Evolutionary conservation across 2,329 filamentous ascomycete genomes (phyloP), one percentile per base, ranked within the genome.

Genomic region (Trichoderma atrobrunneum): DNA sequence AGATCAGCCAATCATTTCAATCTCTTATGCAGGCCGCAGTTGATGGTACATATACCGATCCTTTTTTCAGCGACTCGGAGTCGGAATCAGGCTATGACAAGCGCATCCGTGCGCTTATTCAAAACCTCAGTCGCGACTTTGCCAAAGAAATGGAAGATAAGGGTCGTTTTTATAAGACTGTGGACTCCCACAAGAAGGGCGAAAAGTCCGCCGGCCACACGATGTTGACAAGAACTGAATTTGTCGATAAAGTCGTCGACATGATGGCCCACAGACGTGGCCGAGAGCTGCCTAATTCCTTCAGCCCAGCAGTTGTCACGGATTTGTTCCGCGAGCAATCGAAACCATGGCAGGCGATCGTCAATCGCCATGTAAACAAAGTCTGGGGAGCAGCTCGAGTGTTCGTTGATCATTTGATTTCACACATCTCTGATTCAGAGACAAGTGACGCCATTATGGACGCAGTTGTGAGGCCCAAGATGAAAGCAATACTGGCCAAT

Each of bases 321-420:
- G 86, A 91, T 26, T 77, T 93, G 0, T 92, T 92, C 76, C 80
- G 80, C 24, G 85, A 90, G 60, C 89, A 92, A 72, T 89, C 85
- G 0, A 70, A 75, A 7, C 85, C 85, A 0, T 92, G 89, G 90
- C 78, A 83, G 56, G 34, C 71, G 0, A 82, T 88, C 30, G 87
- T 85, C 0, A 77, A 54, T 16, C 8, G 16, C 1, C 73, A 76
- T 48, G 64, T 78, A 0, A 66, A 72, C 1, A 59, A 32, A 1
- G 72, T 77, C 3, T 75, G 76, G 72, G 48, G 66, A 0, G 73
- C 73, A 3, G 74, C 75, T 10, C 21, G 51, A 5, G 26, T 72
- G 4, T 74, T 76, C 14, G 16, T 71, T 7, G 57, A 28, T 5
- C 65, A 66, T 2, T 57, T 76, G 0, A 66, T 76, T 0, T 21